Percentiles rank a stretch among this genome's conserved stretches.
These are phyloP conservation scores for Saturnispora ahearnii DNA, from an alignment of 805 yeast genomes.

Conservation along the genomic window DNA sequence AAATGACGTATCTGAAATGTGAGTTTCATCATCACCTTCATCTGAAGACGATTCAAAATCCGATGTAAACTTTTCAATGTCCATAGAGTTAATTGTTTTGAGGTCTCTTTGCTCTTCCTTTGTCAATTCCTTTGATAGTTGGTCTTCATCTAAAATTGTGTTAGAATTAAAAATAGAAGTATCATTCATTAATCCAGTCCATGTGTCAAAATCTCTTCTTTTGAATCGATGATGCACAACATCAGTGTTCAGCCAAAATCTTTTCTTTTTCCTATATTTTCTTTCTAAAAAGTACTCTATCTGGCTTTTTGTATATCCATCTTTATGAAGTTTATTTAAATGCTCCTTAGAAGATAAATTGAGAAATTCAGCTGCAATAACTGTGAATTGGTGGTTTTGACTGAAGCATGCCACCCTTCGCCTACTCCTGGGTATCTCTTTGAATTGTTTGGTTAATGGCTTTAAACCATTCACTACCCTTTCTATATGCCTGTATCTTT, in stretches of 20 bases:
- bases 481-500: background rate
- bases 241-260: conserved; percentile 16
- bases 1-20: background rate
- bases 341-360: conserved; percentile 20
- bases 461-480: conserved; percentile 9
- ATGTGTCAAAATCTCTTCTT: conserved; percentile 21
- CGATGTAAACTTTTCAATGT: background rate
- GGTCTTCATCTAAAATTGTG: conserved; percentile 4
- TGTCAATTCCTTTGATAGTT: background rate
- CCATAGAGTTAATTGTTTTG: background rate
- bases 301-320: conserved; percentile 19
- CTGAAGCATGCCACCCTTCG: conserved; percentile 22
- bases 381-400: conserved; percentile 29
- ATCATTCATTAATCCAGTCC: conserved; percentile 8
- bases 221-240: conserved; percentile 24
- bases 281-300: conserved; percentile 24
- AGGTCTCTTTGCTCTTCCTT: background rate
- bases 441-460: conserved; percentile 17
- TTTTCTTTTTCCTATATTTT: conserved; percentile 23
- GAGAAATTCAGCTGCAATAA: conserved; percentile 27
- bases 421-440: conserved; percentile 10
- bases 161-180: background rate
- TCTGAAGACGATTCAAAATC: background rate
- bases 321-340: conserved; percentile 18
- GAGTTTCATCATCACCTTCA: background rate